These are phyloP conservation scores for Mucor indicus DNA, from an alignment of 371 early-diverging fungal species.

Conservation along the genomic window DNA sequence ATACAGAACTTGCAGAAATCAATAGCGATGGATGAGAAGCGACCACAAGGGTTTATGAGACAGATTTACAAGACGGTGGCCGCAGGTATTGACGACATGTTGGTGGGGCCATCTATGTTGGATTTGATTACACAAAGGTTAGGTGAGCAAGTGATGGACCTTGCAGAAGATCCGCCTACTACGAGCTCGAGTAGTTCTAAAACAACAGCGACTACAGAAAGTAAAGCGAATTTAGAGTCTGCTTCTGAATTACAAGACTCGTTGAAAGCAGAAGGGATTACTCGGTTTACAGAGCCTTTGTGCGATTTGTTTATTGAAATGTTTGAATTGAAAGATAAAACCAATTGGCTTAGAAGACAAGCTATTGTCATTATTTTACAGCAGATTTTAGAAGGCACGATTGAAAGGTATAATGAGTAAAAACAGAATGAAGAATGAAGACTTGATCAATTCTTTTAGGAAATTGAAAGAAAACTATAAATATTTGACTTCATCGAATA, in stretches of 20 bases:
- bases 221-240: constrained; percentile 4
- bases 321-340: constrained; percentile 83
- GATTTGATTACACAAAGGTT: constrained; percentile 70
- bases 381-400: constrained; percentile 81
- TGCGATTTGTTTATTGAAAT: constrained; percentile 83
- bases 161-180: constrained; percentile 24
- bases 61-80: constrained; percentile 74
- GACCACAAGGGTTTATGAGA: constrained; percentile 54
- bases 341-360: constrained; percentile 85
- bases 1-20: constrained; percentile 26
- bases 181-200: constrained; percentile 11
- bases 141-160: constrained; percentile 65
- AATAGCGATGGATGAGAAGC: constrained; percentile 2
- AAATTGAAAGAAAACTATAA: constrained; percentile 45
- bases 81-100: constrained; percentile 66
- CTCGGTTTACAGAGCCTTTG: constrained; percentile 66
- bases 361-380: constrained; percentile 83
- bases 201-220: not conserved
- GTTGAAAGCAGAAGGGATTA: constrained; percentile 48
- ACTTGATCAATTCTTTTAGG: constrained; percentile 15
- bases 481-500: constrained; percentile 37
- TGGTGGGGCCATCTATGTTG: constrained; percentile 67
- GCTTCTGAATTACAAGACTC: constrained; percentile 10
- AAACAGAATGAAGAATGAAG: no score
- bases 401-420: constrained; percentile 60